phyloP scores from a whole-genome alignment of 345 rosid species.

The Populus alba region DNA sequence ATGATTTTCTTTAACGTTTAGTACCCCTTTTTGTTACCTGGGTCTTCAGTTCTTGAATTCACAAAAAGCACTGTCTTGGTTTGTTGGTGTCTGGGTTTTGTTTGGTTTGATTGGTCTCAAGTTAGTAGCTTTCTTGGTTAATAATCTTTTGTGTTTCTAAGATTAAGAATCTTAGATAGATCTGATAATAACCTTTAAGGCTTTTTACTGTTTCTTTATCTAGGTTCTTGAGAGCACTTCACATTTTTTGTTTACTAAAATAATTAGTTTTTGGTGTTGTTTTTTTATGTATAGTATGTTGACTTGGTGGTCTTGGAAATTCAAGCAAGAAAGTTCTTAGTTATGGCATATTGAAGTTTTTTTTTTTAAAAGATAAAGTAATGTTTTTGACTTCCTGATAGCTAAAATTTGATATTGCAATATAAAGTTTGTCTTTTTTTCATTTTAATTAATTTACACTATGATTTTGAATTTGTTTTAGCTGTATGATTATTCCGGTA shows the following conservation, averaged over 20 bases:
- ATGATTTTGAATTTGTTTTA: background rate
- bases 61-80: background rate
- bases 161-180: background rate
- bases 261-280: background rate
- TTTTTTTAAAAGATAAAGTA: background rate
- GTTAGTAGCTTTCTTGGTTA: background rate
- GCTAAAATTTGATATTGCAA: background rate
- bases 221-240: background rate
- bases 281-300: slow-evolving; percentile 11
- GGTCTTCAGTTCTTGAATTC: background rate
- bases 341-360: background rate
- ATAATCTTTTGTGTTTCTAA: background rate
- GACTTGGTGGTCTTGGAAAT: slow-evolving; percentile 28
- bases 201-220: background rate
- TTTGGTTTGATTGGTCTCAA: background rate
- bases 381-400: background rate
- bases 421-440: background rate
- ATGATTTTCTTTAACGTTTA: background rate
- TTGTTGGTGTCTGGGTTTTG: background rate
- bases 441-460: background rate
- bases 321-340: slow-evolving; percentile 11
- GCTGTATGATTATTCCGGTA: too few relatives aligned
- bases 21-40: background rate
- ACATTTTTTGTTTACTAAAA: slow-evolving; percentile 1
- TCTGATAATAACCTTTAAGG: background rate